Conservation (phyloP, 2,329 filamentous ascomycete genomes). For the Colletotrichum orbiculare region DNA sequence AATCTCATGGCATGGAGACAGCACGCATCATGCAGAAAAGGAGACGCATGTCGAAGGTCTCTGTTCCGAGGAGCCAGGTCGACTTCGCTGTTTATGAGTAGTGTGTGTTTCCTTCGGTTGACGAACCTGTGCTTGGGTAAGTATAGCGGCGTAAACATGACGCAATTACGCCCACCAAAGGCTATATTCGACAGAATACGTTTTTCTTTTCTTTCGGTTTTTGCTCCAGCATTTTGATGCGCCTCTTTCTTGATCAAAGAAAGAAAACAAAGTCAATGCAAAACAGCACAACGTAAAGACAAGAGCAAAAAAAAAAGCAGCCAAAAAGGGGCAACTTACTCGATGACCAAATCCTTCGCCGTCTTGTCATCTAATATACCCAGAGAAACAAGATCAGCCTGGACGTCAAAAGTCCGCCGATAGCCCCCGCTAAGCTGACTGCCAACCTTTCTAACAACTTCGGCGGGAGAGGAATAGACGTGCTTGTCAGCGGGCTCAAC, state of each 20-base stretch:
- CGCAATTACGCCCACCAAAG: too few species aligned
- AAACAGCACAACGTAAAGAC: background rate
- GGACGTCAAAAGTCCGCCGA: constrained; percentile 27
- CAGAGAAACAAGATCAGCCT: constrained; percentile 28
- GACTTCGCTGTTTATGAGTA: constrained; percentile 31
- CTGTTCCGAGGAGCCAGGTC: constrained; percentile 28
- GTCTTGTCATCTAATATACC: constrained; percentile 27
- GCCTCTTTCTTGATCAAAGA: too few species aligned
- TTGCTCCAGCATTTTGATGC: background rate
- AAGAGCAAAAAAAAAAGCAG: background rate
- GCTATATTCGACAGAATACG: too few species aligned
- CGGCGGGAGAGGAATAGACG: constrained; percentile 31
- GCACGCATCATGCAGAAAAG: constrained; percentile 53
- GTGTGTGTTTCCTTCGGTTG: constrained; percentile 20
- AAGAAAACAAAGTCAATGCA: too few species aligned
- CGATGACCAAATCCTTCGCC: constrained; percentile 18
- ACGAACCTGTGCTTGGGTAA: constrained; percentile 22
- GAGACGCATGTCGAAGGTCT: constrained; percentile 47
- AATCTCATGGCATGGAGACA: constrained; percentile 48
- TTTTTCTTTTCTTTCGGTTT: background rate
- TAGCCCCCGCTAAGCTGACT: constrained; percentile 33
- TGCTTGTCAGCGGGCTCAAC: constrained; percentile 32
- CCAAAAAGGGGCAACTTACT: constrained; percentile 16
- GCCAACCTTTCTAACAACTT: constrained; percentile 31
- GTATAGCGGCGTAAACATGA: background rate